These are phyloP conservation scores for Ceratocystis destructans DNA, from an alignment of 2,329 filamentous ascomycete genomes.

Conservation along the genomic window DNA sequence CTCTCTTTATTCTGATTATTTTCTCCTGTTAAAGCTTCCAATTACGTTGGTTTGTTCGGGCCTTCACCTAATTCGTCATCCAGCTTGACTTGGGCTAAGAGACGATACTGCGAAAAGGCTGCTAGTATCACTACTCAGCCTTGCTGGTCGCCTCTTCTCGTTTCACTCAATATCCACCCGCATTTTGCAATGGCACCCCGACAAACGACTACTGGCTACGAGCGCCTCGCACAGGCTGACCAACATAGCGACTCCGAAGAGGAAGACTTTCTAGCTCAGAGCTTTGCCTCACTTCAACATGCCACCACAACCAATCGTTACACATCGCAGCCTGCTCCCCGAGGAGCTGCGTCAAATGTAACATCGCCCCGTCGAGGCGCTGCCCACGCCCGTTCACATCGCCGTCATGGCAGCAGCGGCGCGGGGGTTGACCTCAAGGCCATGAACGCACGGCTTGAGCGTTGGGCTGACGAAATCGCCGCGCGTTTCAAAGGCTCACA, in stretches of 20 bases:
- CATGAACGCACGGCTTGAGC: slow-evolving; percentile 87
- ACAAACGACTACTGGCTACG: slow-evolving; percentile 68
- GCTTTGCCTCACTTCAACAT: slow-evolving; percentile 43
- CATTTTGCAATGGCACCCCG: slow-evolving; percentile 48
- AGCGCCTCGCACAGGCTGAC: slow-evolving; percentile 70
- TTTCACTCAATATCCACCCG: background rate
- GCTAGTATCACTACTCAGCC: background rate
- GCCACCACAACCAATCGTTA: slow-evolving; percentile 43
- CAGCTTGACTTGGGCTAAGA: background rate
- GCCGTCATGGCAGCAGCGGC: slow-evolving; percentile 49
- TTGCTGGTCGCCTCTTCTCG: background rate
- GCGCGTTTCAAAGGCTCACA: slow-evolving; percentile 80
- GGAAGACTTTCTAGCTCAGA: slow-evolving; percentile 42
- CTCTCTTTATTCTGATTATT: background rate
- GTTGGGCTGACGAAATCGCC: slow-evolving; percentile 96
- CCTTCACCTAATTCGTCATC: background rate
- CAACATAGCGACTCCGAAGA: slow-evolving; percentile 55
- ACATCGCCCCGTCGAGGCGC: slow-evolving; percentile 30
- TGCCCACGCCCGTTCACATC: background rate
- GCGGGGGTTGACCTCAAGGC: slow-evolving; percentile 95
- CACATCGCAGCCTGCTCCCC: slow-evolving; percentile 41
- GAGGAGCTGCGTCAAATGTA: slow-evolving; percentile 37
- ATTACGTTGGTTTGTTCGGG: background rate
- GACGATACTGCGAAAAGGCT: background rate
- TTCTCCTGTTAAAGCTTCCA: background rate